These are phyloP conservation scores for Claviceps sp. DNA, from an alignment of 2,329 filamentous ascomycete genomes.

Conservation along the genomic window DNA sequence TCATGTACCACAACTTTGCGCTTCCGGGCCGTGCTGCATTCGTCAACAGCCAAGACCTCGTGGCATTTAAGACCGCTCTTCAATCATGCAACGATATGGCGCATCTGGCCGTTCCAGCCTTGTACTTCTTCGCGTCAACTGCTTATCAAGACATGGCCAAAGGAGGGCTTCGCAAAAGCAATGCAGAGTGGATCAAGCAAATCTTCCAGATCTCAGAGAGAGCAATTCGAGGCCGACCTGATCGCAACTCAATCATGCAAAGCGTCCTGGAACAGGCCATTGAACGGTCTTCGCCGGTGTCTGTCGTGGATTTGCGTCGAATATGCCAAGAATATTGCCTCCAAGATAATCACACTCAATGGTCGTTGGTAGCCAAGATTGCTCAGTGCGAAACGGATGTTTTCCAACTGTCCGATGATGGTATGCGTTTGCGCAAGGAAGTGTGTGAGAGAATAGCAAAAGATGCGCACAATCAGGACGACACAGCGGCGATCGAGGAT, in stretches of 20 bases:
- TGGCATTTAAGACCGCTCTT: constrained; percentile 28
- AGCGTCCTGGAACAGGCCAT: constrained; percentile 18
- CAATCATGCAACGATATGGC: constrained; percentile 22
- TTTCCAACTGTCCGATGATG: constrained; percentile 28
- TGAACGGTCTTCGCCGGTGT: constrained; percentile 20
- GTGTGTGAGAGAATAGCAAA: constrained; percentile 24
- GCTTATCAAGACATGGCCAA: constrained; percentile 13
- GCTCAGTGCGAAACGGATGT: constrained; percentile 34
- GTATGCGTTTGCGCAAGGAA: constrained; percentile 24
- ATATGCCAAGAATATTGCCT: constrained; percentile 31
- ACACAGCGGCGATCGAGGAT: constrained; percentile 14
- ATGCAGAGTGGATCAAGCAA: constrained; percentile 25
- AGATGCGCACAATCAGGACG: constrained; percentile 7
- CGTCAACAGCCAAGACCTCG: constrained; percentile 27
- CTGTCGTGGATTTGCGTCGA: constrained; percentile 25
- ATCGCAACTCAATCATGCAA: constrained; percentile 17
- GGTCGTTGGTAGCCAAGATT: constrained; percentile 27
- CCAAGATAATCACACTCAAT: constrained; percentile 21
- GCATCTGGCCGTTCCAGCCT: constrained; percentile 25
- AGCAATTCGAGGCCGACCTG: constrained; percentile 12
- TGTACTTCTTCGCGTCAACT: constrained; percentile 30
- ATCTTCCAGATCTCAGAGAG: constrained; percentile 21
- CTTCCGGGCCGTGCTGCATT: constrained; percentile 37
- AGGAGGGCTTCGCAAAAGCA: constrained; percentile 19
- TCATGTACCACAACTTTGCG: constrained; percentile 38